Percentiles rank a stretch among this genome's conserved stretches.
Evolutionary conservation across 2,329 filamentous ascomycete genomes (phyloP).

Genomic region (Leptodontidium sp.): DNA sequence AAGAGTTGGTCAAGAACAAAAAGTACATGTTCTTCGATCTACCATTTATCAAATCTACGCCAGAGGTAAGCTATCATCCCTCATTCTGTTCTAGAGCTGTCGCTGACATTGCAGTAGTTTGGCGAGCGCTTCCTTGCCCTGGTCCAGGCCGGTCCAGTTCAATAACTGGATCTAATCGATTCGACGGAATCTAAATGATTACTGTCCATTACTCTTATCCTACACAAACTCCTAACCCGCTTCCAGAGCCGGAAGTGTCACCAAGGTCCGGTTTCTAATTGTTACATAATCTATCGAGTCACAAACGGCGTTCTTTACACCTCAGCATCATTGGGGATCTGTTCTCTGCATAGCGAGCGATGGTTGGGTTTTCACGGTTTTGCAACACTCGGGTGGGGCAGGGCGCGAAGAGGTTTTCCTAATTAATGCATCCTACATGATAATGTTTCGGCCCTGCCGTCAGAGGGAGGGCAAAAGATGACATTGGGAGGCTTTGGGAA

Average conservation of each 20-base stretch:
- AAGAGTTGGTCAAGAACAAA: conserved; percentile 91
- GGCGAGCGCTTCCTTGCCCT: conserved; percentile 45
- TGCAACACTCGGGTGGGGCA: conserved; percentile 39
- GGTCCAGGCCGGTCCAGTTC: conserved; percentile 27
- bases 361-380: conserved; percentile 45
- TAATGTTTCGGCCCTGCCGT: conserved; percentile 44
- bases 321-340: conserved; percentile 42
- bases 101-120: conserved; percentile 40
- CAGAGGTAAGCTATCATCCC: conserved; percentile 69
- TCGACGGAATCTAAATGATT: conserved; percentile 17
- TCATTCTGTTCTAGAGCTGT: neutral
- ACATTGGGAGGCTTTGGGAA: conserved; percentile 36
- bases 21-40: conserved; percentile 92
- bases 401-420: conserved; percentile 38
- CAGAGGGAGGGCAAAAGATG: conserved; percentile 38
- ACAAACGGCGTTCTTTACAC: conserved; percentile 46
- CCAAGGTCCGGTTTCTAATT: conserved; percentile 37
- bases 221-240: conserved; percentile 17
- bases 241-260: conserved; percentile 25
- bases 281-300: conserved; percentile 46
- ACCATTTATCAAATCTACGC: conserved; percentile 88
- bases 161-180: conserved; percentile 4
- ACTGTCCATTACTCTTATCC: conserved; percentile 15
- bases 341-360: conserved; percentile 50
- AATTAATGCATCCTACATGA: conserved; percentile 47